phyloP scores from a whole-genome alignment of 352 stramenopile species.

The Phytophthora litchii region DNA sequence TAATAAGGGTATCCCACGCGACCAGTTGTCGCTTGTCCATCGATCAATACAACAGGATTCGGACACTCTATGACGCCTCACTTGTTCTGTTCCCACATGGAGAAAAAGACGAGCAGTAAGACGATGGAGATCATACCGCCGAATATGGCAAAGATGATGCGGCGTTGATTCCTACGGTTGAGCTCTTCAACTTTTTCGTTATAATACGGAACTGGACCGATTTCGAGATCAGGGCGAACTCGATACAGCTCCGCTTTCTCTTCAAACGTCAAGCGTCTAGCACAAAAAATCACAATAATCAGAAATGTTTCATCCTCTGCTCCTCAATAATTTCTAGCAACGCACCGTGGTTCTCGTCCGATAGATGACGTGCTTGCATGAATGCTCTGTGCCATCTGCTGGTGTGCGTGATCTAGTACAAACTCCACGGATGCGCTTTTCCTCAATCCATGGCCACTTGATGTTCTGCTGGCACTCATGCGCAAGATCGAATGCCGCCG shows the following conservation, averaged over 20 bases:
- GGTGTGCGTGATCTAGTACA: slow-evolving; percentile 51
- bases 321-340: background rate
- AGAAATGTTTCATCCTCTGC: background rate
- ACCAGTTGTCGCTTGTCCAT: slow-evolving; percentile 3
- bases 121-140: slow-evolving; percentile 71
- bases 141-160: slow-evolving; percentile 78
- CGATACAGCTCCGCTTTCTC: slow-evolving; percentile 87
- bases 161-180: slow-evolving; percentile 63
- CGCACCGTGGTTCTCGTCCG: slow-evolving; percentile 54
- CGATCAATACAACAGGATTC: slow-evolving; percentile 11
- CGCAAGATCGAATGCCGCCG: slow-evolving; percentile 67
- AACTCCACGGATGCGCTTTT: slow-evolving; percentile 83
- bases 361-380: slow-evolving; percentile 49
- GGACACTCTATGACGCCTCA: slow-evolving; percentile 26
- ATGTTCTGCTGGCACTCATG: slow-evolving; percentile 48
- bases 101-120: slow-evolving; percentile 78
- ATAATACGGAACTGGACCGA: slow-evolving; percentile 61
- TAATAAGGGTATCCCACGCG: slow-evolving; percentile 25
- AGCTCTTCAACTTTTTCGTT: slow-evolving; percentile 62
- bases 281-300: slow-evolving; percentile 12
- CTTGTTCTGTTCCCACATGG: slow-evolving; percentile 45
- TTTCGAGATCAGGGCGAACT: slow-evolving; percentile 82
- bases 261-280: slow-evolving; percentile 72
- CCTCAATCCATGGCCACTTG: slow-evolving; percentile 37
- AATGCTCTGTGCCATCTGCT: slow-evolving; percentile 37